These are phyloP conservation scores for Pestalotiopsis sp. DNA, from an alignment of 2,329 filamentous ascomycete genomes.

Conservation along the genomic window DNA sequence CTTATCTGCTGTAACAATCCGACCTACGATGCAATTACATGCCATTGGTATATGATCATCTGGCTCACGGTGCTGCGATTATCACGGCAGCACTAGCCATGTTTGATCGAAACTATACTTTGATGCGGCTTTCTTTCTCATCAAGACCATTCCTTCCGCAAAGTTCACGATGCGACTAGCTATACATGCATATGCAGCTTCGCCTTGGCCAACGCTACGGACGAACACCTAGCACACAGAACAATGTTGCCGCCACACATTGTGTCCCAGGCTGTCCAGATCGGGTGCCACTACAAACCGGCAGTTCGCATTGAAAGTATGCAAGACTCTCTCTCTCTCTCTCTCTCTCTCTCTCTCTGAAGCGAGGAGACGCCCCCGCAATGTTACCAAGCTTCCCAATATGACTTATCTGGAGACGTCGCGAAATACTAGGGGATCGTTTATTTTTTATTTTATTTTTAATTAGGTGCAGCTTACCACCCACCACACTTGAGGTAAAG, in stretches of 20 bases:
- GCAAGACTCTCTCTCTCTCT: background rate
- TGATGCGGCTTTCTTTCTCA: background rate
- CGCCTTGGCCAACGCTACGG: background rate
- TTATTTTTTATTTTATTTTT: no score
- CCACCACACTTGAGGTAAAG: no score
- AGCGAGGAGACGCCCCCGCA: background rate
- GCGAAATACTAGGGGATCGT: no score
- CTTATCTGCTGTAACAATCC: no score
- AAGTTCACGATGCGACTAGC: background rate
- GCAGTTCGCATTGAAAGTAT: background rate
- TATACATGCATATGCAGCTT: background rate
- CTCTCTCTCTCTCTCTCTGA: no score
- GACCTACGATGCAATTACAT: no score
- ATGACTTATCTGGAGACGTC: background rate
- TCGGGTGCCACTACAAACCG: background rate
- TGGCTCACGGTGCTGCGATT: background rate
- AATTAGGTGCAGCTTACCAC: no score
- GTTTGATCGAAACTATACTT: background rate
- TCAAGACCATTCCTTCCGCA: background rate
- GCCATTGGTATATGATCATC: background rate
- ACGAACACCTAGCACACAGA: background rate
- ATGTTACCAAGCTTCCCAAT: background rate
- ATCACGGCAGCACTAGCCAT: background rate
- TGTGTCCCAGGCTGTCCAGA: background rate
- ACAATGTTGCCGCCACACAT: background rate